Conservation (phyloP, 73 alveolate genomes). For the Paramecium sonneborni region DNA sequence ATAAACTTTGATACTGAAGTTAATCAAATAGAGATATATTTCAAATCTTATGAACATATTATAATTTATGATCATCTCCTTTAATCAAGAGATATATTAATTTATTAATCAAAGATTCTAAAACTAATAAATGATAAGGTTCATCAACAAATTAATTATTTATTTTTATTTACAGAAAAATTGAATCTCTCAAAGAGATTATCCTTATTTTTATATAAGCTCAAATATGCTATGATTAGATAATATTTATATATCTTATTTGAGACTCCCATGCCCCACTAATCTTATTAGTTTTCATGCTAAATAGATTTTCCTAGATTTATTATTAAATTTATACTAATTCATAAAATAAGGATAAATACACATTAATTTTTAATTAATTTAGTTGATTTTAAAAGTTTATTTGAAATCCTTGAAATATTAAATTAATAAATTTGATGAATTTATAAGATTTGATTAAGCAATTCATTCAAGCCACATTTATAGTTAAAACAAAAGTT, state of each 20-base stretch:
- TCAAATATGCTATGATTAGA: background rate
- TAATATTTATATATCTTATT: background rate
- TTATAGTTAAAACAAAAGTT: too few species aligned
- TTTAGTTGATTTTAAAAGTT: too few species aligned
- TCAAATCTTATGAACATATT: background rate
- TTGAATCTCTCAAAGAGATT: background rate
- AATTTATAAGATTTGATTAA: too few species aligned
- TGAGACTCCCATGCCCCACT: background rate
- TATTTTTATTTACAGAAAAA: background rate
- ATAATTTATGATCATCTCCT: background rate
- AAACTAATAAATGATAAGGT: slow-evolving; percentile 34
- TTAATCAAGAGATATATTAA: background rate
- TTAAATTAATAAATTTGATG: too few species aligned
- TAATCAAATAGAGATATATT: background rate
- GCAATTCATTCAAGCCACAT: too few species aligned
- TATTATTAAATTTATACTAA: too few species aligned
- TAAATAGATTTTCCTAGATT: background rate
- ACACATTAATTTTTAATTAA: too few species aligned
- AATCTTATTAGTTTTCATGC: background rate
- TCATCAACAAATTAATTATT: slow-evolving; percentile 20
- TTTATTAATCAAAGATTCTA: background rate
- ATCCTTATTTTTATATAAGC: background rate
- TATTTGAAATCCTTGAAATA: too few species aligned
- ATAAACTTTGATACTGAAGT: background rate
- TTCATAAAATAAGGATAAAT: too few species aligned